Base-by-base conservation (phyloP, 2,329 filamentous ascomycete genomes). In the Curvularia eragrostidis region DNA sequence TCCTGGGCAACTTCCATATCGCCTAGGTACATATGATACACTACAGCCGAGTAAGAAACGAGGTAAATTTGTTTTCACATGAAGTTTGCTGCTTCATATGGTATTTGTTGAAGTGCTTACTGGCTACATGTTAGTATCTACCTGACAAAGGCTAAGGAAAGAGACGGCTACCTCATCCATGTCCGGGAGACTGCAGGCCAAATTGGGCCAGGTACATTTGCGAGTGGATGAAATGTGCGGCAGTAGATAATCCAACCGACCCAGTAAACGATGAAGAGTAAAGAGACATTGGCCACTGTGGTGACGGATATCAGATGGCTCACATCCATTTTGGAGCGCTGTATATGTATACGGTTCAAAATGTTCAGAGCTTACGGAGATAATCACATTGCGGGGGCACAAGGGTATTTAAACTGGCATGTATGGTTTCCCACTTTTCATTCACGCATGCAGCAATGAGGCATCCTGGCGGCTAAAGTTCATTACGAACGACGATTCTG, bases 1-100 rank as follows among this genome's bases (percentile, higher is more conserved):
- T 58, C 53, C 42, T 63, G 56, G 10, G 56, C 62, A 1, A 48
- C 21, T 8, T 62, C 59, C 13, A 55, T 15, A n/a, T 55, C 56
- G 9, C 52, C 47, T 13, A n/a, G n/a, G 19, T 48, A 54, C 24
- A 42, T 54, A 13, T n/a, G 53, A 30, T 55, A 55, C 53, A 55
- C 53, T 55, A 39, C 51, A 15, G 4, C 44, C 15, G 10, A 39
- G 18, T 38, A 30, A 6, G 8, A 19, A 32, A 19, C 38, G 4
- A 49, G 38, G 7, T 21, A 0, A 24, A 15, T 23, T 13, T n/a
- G n/a, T 2, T 18, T 9, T 24, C 5, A 6, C 8, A 36, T 18
- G 23, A 38, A 19, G 28, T 21, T 23, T 13, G 21, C 24, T 1
- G 5, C 12, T 26, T 34, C 30, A n/a, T 7, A 12, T 19, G 19